Evolutionary conservation across 2,329 filamentous ascomycete species (phyloP), one percentile per base, ranked within the genome.

Genomic region (Blumeria hordei): DNA sequence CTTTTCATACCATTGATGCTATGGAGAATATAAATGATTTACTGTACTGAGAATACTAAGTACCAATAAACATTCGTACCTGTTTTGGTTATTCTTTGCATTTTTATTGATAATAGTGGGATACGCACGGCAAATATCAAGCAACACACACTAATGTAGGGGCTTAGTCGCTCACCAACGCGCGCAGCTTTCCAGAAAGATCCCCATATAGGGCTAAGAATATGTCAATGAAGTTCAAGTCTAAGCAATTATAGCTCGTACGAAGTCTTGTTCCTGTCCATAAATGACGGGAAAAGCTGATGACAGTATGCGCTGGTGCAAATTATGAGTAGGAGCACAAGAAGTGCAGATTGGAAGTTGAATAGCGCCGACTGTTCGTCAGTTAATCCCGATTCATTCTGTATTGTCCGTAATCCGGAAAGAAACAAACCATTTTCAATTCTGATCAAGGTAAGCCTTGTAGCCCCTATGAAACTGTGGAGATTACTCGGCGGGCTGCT

Each of bases 131-230:
- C 92, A 88, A 98, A 96, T 63, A 87, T 69, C 35, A 95, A 74
- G 67, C 90, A 96, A 67, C 87, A 93, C 66, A 96, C 72, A 71
- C 87, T 93, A 63, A 98, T 86, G 68, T 96, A 96, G 44, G 92
- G 92, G 67, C 88, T 95, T 61, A 98, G 68, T 59, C 92, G 73
- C 72, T 98, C 92, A 39, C 92, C 92, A 66, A 98, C 80, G 60
- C 92, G 76, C 32, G 92, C 92, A 59, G 80, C 88, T 70, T 96
- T 95, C 92, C 92, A 98, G 67, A 96, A 93, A 58, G 94, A 82
- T 54, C 87, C 86, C 18, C 59, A 61, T 35, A 64, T 56, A 10
- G 62, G 59, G 12, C 64, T 64, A 53, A 32, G 41, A 9, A 21
- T 44, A 6, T 28, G 55, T 64, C 53, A 63, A 53, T 45, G 55